These are phyloP conservation scores for Aureobasidium subglaciale DNA, from an alignment of 2,329 filamentous ascomycete species.

Conservation along the genomic window DNA sequence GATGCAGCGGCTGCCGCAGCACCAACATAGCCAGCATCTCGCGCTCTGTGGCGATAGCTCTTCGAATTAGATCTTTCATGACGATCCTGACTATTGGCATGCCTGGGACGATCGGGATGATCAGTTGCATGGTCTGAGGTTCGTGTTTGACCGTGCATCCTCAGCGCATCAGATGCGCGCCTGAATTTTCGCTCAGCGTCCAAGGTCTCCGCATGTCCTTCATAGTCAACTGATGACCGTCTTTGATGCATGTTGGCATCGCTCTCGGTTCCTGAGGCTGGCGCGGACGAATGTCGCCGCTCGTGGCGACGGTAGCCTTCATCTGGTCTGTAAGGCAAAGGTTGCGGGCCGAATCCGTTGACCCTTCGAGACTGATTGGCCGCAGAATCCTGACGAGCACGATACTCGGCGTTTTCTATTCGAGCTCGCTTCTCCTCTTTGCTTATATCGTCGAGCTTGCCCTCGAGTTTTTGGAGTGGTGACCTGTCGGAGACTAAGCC, in stretches of 20 bases:
- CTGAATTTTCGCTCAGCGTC: constrained; percentile 14
- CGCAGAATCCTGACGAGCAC: constrained; percentile 50
- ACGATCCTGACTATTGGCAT: not conserved
- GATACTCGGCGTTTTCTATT: constrained; percentile 72
- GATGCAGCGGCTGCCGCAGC: constrained; percentile 24
- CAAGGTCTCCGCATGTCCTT: not conserved
- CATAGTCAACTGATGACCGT: not conserved
- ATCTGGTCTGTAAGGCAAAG: not conserved
- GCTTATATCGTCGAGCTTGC: constrained; percentile 83
- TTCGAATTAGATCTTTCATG: not conserved
- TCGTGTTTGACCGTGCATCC: constrained; percentile 1
- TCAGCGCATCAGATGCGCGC: constrained; percentile 16
- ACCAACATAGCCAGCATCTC: constrained; percentile 28
- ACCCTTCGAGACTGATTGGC: constrained; percentile 17
- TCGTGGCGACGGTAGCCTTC: not conserved
- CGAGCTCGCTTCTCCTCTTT: constrained; percentile 91
- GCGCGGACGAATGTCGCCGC: constrained; percentile 6
- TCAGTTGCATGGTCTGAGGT: not conserved
- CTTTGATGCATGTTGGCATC: not conserved
- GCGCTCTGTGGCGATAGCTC: constrained; percentile 23
- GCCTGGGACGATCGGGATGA: not conserved
- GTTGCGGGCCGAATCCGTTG: not conserved
- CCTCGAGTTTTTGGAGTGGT: constrained; percentile 86
- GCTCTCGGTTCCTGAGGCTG: not conserved
- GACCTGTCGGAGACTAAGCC: constrained; percentile 73